Base-by-base conservation (phyloP, 2,329 filamentous ascomycete species). In the Fusarium sp. region DNA sequence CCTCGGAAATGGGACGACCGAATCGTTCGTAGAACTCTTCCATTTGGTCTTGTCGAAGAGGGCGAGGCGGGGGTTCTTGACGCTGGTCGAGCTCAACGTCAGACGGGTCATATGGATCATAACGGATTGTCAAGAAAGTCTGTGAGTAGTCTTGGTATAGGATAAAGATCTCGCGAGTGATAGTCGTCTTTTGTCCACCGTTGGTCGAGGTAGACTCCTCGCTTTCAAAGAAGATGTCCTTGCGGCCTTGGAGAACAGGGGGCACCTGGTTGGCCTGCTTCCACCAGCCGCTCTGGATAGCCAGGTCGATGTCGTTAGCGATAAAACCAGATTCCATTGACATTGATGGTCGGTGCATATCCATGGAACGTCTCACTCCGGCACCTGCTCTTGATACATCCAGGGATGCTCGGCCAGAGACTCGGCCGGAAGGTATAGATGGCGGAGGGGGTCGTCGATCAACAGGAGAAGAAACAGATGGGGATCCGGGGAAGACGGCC, bases 61-160 rank as follows among this genome's bases (percentile, higher is more conserved):
- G 89, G 11, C 93, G 89, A 6, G 97, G 96, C 4, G 97, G 95
- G 2, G 90, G 86, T 79, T 98, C 94, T 79, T 98, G 96, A 52
- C 92, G 91, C 83, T 99, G 97, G 78, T 97, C 94, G 8, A 98
- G 83, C 37, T 90, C 86, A 12, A 92, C 93, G 78, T 96, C 92
- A 2, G 89, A 86, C 4, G 93, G 89, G 79, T 97, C 91, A 63
- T 91, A 89, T 1, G 92, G 86, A 81, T 98, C 94, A 81, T 93
- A 98, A 60, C 89, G 91, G 20, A 92, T 93, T 0, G 92, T 95
- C 78, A 99, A 90, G 73, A 97, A 88, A 0, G 96, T 98, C 81
- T 98, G 97, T 20, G 95, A 98, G 82, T 99, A 99, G 84, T 99
- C 97, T 79, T 95, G 92, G 85, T 94, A 99, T 10, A 99, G 85